A percentile compares a stretch with the other conserved stretches of the same genome.
These are phyloP conservation scores for Ophiostoma sp. DNA, from an alignment of 2,329 filamentous ascomycete species.

Conservation along the genomic window DNA sequence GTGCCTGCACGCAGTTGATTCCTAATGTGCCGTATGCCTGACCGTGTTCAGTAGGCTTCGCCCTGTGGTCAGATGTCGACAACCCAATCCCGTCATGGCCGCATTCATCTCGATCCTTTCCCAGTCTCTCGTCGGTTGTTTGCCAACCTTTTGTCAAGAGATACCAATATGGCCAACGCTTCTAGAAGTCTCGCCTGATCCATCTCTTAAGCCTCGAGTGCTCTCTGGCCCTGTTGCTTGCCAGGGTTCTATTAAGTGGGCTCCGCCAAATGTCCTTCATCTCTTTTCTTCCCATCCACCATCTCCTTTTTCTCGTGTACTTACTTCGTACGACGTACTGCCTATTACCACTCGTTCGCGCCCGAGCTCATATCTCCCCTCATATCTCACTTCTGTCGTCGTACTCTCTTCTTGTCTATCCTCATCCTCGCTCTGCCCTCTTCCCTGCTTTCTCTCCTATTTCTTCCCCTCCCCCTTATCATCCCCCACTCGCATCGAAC, in stretches of 20 bases:
- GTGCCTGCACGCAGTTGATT: no score
- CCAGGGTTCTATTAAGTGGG: not conserved
- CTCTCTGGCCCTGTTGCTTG: no score
- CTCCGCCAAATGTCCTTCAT: slow-evolving; percentile 7
- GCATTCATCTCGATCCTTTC: not conserved
- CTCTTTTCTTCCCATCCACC: not conserved
- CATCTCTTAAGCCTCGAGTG: not conserved
- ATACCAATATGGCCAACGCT: not conserved
- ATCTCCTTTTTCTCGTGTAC: not conserved
- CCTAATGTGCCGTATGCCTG: no score
- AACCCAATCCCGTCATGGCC: not conserved
- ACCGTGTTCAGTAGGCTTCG: no score
- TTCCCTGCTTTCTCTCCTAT: slow-evolving; percentile 11
- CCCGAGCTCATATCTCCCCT: not conserved
- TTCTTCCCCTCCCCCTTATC: slow-evolving; percentile 6
- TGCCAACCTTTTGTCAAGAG: no score
- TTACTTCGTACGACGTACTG: not conserved
- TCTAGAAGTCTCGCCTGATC: not conserved
- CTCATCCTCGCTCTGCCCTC: not conserved
- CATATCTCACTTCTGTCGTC: not conserved
- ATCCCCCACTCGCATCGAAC: slow-evolving; percentile 6
- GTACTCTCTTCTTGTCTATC: not conserved
- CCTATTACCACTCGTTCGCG: not conserved
- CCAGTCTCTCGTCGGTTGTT: no score
- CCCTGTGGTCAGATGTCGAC: no score